Evolutionary conservation across 495 filamentous ascomycete genomes (phyloP).

Genomic region (Podospora tetraspora): DNA sequence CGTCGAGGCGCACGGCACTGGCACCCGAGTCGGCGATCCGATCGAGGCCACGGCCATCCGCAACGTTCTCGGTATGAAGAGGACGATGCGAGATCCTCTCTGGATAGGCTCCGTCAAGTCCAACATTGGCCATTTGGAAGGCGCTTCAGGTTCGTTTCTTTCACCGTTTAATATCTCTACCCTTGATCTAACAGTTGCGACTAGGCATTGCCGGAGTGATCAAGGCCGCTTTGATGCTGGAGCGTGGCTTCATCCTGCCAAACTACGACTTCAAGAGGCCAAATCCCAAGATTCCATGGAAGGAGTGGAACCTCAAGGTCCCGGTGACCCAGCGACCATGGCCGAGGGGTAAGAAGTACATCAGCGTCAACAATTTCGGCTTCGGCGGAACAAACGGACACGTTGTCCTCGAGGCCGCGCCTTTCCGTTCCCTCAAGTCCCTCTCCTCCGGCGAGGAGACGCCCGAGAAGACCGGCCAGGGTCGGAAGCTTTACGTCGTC

Average conservation of each 20-base stretch:
- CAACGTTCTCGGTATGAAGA: slow-evolving; percentile 32
- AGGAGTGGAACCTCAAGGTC: slow-evolving; percentile 43
- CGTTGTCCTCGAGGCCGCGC: slow-evolving; percentile 45
- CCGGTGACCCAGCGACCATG: slow-evolving; percentile 32
- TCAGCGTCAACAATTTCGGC: slow-evolving; percentile 41
- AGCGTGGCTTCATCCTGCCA: slow-evolving; percentile 46
- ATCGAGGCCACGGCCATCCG: slow-evolving; percentile 43
- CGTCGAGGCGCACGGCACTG: slow-evolving; percentile 52
- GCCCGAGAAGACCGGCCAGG: slow-evolving; percentile 21
- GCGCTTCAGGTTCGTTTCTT: slow-evolving; percentile 31
- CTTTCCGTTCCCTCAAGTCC: slow-evolving; percentile 18
- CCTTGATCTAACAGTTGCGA: neutral
- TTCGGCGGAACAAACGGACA: slow-evolving; percentile 54
- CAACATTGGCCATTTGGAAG: slow-evolving; percentile 56
- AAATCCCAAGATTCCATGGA: slow-evolving; percentile 48
- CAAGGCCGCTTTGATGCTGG: slow-evolving; percentile 52
- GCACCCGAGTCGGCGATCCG: slow-evolving; percentile 47
- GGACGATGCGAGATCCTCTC: slow-evolving; percentile 29
- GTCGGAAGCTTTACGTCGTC: slow-evolving; percentile 41
- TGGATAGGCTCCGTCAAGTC: slow-evolving; percentile 54
- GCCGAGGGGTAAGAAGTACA: slow-evolving; percentile 34
- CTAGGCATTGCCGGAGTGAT: slow-evolving; percentile 51
- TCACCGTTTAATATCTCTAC: no score
- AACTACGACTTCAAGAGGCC: slow-evolving; percentile 48
- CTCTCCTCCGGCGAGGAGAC: slow-evolving; percentile 16